Percentiles rank a stretch among this genome's conserved stretches.
phyloP scores from a whole-genome alignment of 176 grass and related monocot genomes.

The Tuctoria greenei region DNA sequence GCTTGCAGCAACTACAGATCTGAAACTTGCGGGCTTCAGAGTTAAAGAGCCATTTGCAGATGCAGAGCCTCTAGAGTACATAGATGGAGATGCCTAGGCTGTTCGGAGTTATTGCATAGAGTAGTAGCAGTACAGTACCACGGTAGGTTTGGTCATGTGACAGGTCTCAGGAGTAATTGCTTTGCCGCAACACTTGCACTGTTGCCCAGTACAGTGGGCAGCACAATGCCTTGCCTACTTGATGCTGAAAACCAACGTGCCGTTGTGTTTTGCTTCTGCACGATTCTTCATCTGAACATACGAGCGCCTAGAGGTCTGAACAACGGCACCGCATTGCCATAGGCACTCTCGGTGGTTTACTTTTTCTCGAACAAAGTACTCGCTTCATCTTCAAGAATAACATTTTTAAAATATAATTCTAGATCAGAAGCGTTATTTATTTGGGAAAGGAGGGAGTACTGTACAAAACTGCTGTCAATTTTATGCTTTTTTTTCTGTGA shows the following conservation, averaged over 20 bases:
- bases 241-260: neutral
- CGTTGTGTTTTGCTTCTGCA: neutral
- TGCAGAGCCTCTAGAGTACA: neutral
- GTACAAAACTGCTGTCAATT: neutral
- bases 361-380: neutral
- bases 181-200: constrained; percentile 10
- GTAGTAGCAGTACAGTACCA: neutral
- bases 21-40: neutral
- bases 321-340: neutral
- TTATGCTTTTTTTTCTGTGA: neutral
- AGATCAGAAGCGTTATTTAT: too few species aligned
- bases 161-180: constrained; percentile 1
- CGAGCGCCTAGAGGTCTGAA: neutral
- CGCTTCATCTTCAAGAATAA: too few species aligned
- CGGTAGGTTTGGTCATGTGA: constrained; percentile 25
- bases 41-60: neutral
- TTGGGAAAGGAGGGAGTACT: too few species aligned
- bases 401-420: too few species aligned
- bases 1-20: neutral
- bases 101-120: constrained; percentile 23
- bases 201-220: neutral
- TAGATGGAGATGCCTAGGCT: neutral
- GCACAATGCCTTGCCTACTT: neutral
- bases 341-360: neutral
- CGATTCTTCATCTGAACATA: neutral